Conservation (phyloP, 2,329 filamentous ascomycete species). For the Esteya vermicola region DNA sequence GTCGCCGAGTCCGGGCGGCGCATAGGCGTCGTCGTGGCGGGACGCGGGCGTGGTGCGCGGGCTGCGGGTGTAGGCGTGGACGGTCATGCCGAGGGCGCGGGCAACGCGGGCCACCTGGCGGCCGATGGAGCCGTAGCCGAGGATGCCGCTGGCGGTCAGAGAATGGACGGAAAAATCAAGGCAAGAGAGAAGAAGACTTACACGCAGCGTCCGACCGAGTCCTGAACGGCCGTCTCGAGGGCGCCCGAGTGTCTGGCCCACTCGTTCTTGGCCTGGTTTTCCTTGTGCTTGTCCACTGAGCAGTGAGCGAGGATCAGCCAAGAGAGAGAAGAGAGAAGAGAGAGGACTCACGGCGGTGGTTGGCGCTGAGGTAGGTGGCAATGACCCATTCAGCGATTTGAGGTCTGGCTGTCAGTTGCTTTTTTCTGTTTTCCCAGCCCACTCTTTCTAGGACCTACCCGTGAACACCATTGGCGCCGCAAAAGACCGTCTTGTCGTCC, state of each 20-base stretch:
- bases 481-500: slow-evolving; percentile 34
- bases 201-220: slow-evolving; percentile 34
- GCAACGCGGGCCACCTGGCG: slow-evolving; percentile 41
- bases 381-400: slow-evolving; percentile 46
- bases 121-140: slow-evolving; percentile 41
- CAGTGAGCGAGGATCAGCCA: no score
- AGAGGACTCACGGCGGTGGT: slow-evolving; percentile 19
- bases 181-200: slow-evolving; percentile 17
- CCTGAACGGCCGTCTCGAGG: slow-evolving; percentile 16
- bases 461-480: slow-evolving; percentile 43
- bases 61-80: slow-evolving; percentile 62
- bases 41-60: slow-evolving; percentile 53
- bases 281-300: slow-evolving; percentile 29
- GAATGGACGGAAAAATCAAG: neutral
- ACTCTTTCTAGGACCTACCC: slow-evolving; percentile 28
- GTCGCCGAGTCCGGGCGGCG: slow-evolving; percentile 51
- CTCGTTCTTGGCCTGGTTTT: slow-evolving; percentile 25
- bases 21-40: slow-evolving; percentile 48
- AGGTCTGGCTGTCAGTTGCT: slow-evolving; percentile 21
- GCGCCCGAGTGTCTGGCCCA: slow-evolving; percentile 24
- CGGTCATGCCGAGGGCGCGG: slow-evolving; percentile 52
- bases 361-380: slow-evolving; percentile 34
- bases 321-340: neutral
- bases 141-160: slow-evolving; percentile 35
- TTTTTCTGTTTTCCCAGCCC: neutral